Evolutionary conservation across 2,329 filamentous ascomycete genomes (phyloP).

Genomic region (Rosellinia necatrix): DNA sequence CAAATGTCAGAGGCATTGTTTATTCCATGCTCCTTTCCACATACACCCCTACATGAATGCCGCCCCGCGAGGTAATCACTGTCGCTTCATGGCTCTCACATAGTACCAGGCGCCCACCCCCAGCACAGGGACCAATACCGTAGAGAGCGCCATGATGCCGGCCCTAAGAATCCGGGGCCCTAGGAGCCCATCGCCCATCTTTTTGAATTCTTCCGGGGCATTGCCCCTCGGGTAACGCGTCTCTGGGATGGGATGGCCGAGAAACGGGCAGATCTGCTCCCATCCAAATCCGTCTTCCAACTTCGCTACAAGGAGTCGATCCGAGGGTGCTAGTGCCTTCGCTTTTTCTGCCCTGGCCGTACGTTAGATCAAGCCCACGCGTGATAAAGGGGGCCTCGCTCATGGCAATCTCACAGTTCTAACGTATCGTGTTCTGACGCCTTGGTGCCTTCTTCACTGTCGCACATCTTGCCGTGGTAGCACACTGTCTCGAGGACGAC

Average conservation of each 20-base stretch:
- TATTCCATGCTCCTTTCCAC: too few relatives aligned
- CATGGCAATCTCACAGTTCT: slow-evolving; percentile 15
- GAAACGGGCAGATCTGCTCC: slow-evolving; percentile 44
- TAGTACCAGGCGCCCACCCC: slow-evolving; percentile 23
- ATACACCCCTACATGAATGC: too few relatives aligned
- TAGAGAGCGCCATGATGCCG: slow-evolving; percentile 9
- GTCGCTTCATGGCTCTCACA: neutral
- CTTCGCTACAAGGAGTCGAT: slow-evolving; percentile 38
- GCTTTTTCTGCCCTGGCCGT: slow-evolving; percentile 32
- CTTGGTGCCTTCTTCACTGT: slow-evolving; percentile 17
- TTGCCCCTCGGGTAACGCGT: slow-evolving; percentile 40
- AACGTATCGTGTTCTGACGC: slow-evolving; percentile 18
- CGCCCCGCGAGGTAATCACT: too few relatives aligned
- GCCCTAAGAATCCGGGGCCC: slow-evolving; percentile 17
- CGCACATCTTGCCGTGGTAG: slow-evolving; percentile 23
- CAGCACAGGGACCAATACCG: slow-evolving; percentile 13
- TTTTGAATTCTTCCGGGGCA: slow-evolving; percentile 36
- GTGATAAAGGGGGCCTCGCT: neutral
- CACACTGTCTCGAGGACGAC: slow-evolving; percentile 15
- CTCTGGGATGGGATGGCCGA: slow-evolving; percentile 39
- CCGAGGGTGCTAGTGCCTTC: slow-evolving; percentile 35
- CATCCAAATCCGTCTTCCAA: slow-evolving; percentile 44
- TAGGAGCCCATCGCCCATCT: slow-evolving; percentile 22
- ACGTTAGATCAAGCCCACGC: slow-evolving; percentile 6
- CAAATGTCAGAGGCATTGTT: too few relatives aligned